Conservation (phyloP, 208 protist genomes). For the Acanthamoeba healyi region DNA sequence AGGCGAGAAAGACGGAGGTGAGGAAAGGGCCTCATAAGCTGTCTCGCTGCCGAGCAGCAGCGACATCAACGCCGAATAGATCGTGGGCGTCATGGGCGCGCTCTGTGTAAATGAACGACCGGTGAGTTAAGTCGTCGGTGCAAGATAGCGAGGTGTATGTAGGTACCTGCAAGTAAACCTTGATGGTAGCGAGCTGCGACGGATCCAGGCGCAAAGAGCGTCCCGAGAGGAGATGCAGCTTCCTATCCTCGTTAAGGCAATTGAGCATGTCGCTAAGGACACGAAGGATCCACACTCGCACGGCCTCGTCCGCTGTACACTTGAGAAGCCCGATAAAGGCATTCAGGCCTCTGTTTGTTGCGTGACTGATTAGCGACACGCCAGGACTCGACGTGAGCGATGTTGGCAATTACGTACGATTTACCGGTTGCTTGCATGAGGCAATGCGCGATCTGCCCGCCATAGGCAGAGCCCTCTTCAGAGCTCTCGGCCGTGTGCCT, state of each 20-base stretch:
- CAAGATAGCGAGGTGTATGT: too few relatives aligned
- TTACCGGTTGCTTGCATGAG: slow-evolving; percentile 51
- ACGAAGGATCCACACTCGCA: slow-evolving; percentile 63
- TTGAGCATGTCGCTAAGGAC: slow-evolving; percentile 45
- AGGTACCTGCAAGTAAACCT: slow-evolving; percentile 43
- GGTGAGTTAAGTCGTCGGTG: too few relatives aligned
- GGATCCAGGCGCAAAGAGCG: background rate
- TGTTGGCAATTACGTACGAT: background rate
- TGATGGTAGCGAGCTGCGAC: slow-evolving; percentile 32
- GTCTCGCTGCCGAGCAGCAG: slow-evolving; percentile 46
- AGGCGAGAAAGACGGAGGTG: slow-evolving; percentile 2
- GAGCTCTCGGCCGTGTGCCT: background rate
- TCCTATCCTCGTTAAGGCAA: slow-evolving; percentile 57
- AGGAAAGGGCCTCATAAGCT: slow-evolving; percentile 12
- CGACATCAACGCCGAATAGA: slow-evolving; percentile 43
- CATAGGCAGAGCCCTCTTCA: background rate
- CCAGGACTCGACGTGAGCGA: too few relatives aligned
- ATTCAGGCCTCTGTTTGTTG: slow-evolving; percentile 44
- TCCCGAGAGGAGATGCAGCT: slow-evolving; percentile 31
- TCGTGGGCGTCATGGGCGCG: slow-evolving; percentile 14
- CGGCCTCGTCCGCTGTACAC: background rate
- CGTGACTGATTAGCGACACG: too few relatives aligned
- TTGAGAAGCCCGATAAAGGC: slow-evolving; percentile 37
- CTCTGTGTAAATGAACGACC: too few relatives aligned
- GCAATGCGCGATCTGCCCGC: slow-evolving; percentile 54